These are phyloP conservation scores for Pseudoneurospora amorphoporcata DNA, from an alignment of 495 filamentous ascomycete genomes.

Conservation along the genomic window DNA sequence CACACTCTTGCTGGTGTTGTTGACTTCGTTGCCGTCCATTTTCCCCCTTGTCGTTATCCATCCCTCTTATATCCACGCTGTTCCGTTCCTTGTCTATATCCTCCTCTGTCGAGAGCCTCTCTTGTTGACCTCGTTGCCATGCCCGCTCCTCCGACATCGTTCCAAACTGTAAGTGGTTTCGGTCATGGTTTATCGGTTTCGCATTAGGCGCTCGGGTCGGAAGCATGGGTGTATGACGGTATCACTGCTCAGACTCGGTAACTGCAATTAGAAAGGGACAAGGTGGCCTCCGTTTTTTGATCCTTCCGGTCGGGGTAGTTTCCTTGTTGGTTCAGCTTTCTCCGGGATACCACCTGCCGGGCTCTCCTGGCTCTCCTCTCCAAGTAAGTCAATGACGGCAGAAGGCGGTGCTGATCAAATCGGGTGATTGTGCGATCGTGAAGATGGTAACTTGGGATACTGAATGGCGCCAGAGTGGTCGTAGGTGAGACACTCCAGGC, in stretches of 20 bases:
- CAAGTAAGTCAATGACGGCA: not conserved
- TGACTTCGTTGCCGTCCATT: not conserved
- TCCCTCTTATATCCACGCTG: not conserved
- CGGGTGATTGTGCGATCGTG: not conserved
- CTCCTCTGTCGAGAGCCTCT: not conserved
- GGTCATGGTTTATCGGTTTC: not conserved
- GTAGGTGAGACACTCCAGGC: not conserved
- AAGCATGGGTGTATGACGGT: not conserved
- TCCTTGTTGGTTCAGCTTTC: not conserved
- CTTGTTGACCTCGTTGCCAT: not conserved
- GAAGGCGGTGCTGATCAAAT: not conserved
- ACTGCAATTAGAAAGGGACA: not conserved
- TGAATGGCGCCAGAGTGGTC: not conserved
- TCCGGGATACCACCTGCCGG: not conserved
- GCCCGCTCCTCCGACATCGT: not conserved
- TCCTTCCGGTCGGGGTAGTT: not conserved
- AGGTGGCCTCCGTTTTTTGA: not conserved
- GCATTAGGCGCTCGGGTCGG: not conserved
- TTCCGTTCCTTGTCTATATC: not conserved
- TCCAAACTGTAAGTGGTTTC: not conserved
- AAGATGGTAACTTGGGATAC: not conserved
- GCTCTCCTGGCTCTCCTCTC: not conserved
- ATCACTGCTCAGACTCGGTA: not conserved
- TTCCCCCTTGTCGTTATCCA: not conserved
- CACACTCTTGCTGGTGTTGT: not conserved